Evolutionary conservation across 2,329 filamentous ascomycete species (phyloP), one percentile per base, ranked within the genome.

Genomic region (Xylaria sp.): DNA sequence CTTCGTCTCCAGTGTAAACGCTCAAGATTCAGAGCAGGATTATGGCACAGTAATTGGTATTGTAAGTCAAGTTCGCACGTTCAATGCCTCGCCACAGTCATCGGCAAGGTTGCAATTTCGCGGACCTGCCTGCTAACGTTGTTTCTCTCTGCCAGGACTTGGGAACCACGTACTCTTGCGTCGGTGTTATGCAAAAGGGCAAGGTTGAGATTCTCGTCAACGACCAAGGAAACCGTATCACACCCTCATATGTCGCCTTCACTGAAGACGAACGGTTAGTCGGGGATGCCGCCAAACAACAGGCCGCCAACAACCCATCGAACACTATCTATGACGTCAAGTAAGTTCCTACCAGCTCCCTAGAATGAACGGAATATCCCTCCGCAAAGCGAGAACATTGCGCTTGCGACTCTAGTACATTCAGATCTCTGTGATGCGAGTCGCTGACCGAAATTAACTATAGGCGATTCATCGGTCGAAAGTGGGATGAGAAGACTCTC

Each of bases 221-320:
- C 87, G 93, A 97, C 84, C 94, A 97, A 87, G 93, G 93, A 87
- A 94, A 97, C 90, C 92, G 93, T 86, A 97, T 97, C 76, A 97
- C 94, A 77, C 94, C 94, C 65, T 97, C 93, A 73, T 97, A 96
- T 84, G 94, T 97, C 80, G 94, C 93, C 79, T 97, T 97, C 83
- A 98, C 94, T 82, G 94, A 98, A 78, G 94, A 98, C 73, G 96
- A 98, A 85, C 91, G 96, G 80, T 88, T 99, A 75, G 94, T 99
- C 76, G 96, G 96, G 88, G 96, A 99, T 83, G 93, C 96, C 78
- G 94, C 94, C 78, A 97, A 97, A 91, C 97, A 97, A 86, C 94
- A 97, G 87, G 94, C 92, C 79, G 91, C 92, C 72, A 83, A 90
- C 65, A 95, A 95, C 87, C 93, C 92, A 54, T 83, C 79, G 75